phyloP scores from a whole-genome alignment of 169 alveolate species.

The Plasmodium cynomolgi region DNA sequence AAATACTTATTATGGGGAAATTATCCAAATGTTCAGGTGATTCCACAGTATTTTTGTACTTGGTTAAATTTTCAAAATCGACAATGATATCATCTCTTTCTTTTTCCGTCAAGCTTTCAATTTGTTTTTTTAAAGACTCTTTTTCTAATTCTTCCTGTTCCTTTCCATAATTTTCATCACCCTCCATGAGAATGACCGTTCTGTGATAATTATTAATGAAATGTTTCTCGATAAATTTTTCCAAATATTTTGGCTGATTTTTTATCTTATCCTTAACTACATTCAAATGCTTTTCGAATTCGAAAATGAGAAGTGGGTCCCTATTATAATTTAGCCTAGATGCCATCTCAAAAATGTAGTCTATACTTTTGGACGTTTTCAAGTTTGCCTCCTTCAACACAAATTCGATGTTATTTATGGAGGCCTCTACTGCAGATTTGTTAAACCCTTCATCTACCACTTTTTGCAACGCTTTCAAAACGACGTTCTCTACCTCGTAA shows the following conservation, averaged over 20 bases:
- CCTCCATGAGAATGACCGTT: conserved; percentile 79
- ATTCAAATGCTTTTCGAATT: conserved; percentile 43
- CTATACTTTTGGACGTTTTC: conserved; percentile 63
- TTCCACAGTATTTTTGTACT: conserved; percentile 75
- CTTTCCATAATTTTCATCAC: conserved; percentile 77
- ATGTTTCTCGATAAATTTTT: conserved; percentile 75
- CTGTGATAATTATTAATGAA: conserved; percentile 79
- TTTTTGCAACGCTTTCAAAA: conserved; percentile 74
- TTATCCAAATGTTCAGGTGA: conserved; percentile 77
- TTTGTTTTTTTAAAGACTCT: conserved; percentile 51
- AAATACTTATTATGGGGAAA: conserved; percentile 77
- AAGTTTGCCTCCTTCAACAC: conserved; percentile 78
- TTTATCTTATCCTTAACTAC: conserved; percentile 52
- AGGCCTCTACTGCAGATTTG: conserved; percentile 83
- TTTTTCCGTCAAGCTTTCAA: conserved; percentile 74
- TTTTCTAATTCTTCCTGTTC: conserved; percentile 71
- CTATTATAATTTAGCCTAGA: conserved; percentile 50
- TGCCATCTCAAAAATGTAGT: conserved; percentile 55
- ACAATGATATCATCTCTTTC: conserved; percentile 79
- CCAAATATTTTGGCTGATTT: conserved; percentile 76
- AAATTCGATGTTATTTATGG: conserved; percentile 82
- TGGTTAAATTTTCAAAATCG: conserved; percentile 74
- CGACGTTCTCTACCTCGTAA: conserved; percentile 78
- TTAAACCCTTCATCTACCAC: conserved; percentile 81
- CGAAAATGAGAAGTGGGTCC: conserved; percentile 61